Percentiles rank a stretch among this genome's conserved stretches.
Evolutionary conservation across 441 rosid species (phyloP).

Genomic region (Pelargonium fulgidum): DNA sequence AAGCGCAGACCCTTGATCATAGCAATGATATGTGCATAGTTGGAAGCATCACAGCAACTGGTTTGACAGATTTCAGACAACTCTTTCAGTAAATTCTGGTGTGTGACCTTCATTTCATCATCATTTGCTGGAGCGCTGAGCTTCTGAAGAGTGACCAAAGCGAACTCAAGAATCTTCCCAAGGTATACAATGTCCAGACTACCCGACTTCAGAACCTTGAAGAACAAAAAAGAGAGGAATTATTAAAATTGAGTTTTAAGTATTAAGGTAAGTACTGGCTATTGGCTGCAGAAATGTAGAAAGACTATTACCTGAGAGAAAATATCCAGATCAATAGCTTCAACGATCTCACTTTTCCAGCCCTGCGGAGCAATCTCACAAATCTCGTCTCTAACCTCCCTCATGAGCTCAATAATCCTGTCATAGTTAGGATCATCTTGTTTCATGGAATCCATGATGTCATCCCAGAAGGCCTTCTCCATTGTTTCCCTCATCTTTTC

Average conservation of each 20-base stretch:
- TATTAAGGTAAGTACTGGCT: no score
- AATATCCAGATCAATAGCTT: conserved; percentile 68
- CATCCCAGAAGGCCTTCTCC: conserved; percentile 90
- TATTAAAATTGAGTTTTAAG: background rate
- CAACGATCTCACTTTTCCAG: conserved; percentile 72
- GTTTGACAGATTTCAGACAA: conserved; percentile 51
- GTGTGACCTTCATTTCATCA: conserved; percentile 45
- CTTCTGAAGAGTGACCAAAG: conserved; percentile 60
- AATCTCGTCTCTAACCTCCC: conserved; percentile 82
- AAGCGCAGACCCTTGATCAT: conserved; percentile 78
- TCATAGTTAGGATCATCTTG: conserved; percentile 53
- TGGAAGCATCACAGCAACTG: conserved; percentile 29
- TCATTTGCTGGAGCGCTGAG: conserved; percentile 76
- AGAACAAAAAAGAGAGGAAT: conserved; percentile 11
- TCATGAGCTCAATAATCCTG: conserved; percentile 62
- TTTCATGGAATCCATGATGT: conserved; percentile 55
- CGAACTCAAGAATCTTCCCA: conserved; percentile 70
- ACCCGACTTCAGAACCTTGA: conserved; percentile 65
- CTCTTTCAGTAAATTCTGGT: conserved; percentile 50
- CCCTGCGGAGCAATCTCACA: conserved; percentile 71
- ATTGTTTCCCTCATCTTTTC: conserved; percentile 59
- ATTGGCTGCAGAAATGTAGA: background rate
- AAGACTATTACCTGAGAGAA: conserved; percentile 55
- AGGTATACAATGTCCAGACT: conserved; percentile 64
- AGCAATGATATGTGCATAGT: conserved; percentile 45